A percentile compares a stretch with the other conserved stretches of the same genome.
Conservation (phyloP, 2,329 filamentous ascomycete species). For the Xylaria arbuscula region DNA sequence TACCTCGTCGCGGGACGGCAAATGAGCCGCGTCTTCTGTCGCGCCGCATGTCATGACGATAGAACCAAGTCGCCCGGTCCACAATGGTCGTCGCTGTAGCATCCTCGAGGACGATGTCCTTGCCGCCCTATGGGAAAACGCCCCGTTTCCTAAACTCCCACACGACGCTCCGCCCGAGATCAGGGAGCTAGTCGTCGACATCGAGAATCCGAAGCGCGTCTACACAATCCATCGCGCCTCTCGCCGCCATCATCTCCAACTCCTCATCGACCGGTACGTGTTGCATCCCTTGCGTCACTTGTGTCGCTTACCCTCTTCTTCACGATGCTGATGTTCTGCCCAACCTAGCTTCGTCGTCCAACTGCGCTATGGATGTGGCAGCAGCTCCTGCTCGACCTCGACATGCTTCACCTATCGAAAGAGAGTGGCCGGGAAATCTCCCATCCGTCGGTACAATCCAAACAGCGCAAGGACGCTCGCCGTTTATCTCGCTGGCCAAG, state of each 20-base stretch:
- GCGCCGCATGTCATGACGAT: slow-evolving; percentile 57
- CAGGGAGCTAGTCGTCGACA: slow-evolving; percentile 63
- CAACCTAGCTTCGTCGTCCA: slow-evolving; percentile 78
- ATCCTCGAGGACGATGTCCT: slow-evolving; percentile 61
- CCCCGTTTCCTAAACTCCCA: slow-evolving; percentile 69
- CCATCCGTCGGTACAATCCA: slow-evolving; percentile 81
- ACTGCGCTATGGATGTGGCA: slow-evolving; percentile 83
- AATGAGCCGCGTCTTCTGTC: slow-evolving; percentile 23
- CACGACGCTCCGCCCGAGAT: slow-evolving; percentile 70
- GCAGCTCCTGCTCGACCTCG: slow-evolving; percentile 73
- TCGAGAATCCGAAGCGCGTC: slow-evolving; percentile 70
- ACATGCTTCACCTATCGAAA: slow-evolving; percentile 85
- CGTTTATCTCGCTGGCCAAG: slow-evolving; percentile 81
- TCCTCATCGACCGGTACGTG: slow-evolving; percentile 73
- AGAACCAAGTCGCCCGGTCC: slow-evolving; percentile 54
- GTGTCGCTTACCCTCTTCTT: not conserved
- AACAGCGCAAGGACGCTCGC: slow-evolving; percentile 85
- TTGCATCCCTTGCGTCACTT: slow-evolving; percentile 7
- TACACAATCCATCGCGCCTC: slow-evolving; percentile 70
- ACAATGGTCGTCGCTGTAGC: slow-evolving; percentile 49
- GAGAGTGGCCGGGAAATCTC: slow-evolving; percentile 72
- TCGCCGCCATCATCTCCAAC: slow-evolving; percentile 72
- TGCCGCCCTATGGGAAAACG: slow-evolving; percentile 70
- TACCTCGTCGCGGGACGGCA: slow-evolving; percentile 20
- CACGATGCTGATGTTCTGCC: slow-evolving; percentile 35